phyloP scores from a whole-genome alignment of 768 basidiomycete species.

The Albatrellus ellisii region DNA sequence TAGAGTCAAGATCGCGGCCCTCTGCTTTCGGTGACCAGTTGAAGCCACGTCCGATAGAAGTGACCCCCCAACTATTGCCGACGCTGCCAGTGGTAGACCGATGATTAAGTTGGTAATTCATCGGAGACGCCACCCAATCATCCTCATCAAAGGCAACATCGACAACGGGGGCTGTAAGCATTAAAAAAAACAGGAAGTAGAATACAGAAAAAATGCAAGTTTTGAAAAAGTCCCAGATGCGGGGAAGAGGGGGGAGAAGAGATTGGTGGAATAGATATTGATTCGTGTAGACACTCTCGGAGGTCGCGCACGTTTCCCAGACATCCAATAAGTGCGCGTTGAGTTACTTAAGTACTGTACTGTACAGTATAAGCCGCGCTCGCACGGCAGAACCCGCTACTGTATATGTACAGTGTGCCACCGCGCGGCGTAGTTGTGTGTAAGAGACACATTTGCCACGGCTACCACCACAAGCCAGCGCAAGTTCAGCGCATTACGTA shows the following conservation, averaged over 20 bases:
- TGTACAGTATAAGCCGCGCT: too few species aligned
- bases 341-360: too few species aligned
- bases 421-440: too few species aligned
- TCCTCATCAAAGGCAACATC: slow-evolving; percentile 53
- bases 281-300: too few species aligned
- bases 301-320: too few species aligned
- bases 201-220: slow-evolving; percentile 1
- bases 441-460: too few species aligned
- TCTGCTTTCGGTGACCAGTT: slow-evolving; percentile 35
- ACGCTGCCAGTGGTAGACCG: slow-evolving; percentile 62
- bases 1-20: slow-evolving; percentile 15
- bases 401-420: too few species aligned
- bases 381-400: too few species aligned
- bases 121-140: slow-evolving; percentile 51
- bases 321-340: too few species aligned
- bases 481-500: too few species aligned
- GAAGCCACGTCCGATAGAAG: slow-evolving; percentile 73
- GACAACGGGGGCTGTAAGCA: slow-evolving; percentile 47
- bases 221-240: background rate
- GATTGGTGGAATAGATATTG: background rate
- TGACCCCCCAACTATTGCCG: slow-evolving; percentile 75
- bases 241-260: background rate
- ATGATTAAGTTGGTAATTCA: too few species aligned
- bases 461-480: too few species aligned
- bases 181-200: slow-evolving; percentile 15